Percentiles rank a stretch among this genome's conserved stretches.
phyloP scores from a whole-genome alignment of 1,284 basidiomycete species.

The Entoloma clypeatum region DNA sequence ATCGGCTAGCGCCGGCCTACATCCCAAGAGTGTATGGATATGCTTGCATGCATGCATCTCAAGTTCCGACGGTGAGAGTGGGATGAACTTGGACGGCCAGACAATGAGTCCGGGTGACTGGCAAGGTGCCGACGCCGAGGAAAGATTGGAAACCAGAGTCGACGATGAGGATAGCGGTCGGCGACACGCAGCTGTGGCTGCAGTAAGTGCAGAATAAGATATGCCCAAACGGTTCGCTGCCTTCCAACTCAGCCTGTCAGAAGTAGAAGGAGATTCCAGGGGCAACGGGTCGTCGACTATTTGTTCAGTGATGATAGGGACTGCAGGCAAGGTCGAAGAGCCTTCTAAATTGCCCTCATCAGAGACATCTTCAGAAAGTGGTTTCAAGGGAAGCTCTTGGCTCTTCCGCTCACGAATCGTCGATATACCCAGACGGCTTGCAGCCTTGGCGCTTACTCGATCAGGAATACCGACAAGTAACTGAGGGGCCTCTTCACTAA shows the following conservation, averaged over 20 bases:
- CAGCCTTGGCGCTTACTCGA: slow-evolving; percentile 22
- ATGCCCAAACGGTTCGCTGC: slow-evolving; percentile 44
- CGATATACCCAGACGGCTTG: slow-evolving; percentile 23
- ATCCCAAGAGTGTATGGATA: slow-evolving; percentile 58
- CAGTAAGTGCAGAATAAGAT: slow-evolving; percentile 32
- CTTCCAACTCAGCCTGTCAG: slow-evolving; percentile 35
- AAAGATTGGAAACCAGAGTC: slow-evolving; percentile 16
- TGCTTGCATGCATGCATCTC: slow-evolving; percentile 69
- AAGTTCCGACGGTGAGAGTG: slow-evolving; percentile 52
- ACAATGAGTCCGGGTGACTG: slow-evolving; percentile 53
- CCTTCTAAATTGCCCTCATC: too few relatives aligned
- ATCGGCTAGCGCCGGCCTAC: slow-evolving; percentile 52
- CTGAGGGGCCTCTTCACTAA: slow-evolving; percentile 17
- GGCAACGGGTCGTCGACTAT: slow-evolving; percentile 4
- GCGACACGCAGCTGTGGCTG: slow-evolving; percentile 26
- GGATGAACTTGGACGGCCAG: slow-evolving; percentile 54
- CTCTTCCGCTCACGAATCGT: slow-evolving; percentile 6
- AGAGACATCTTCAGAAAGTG: not conserved
- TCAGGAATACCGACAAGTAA: slow-evolving; percentile 12
- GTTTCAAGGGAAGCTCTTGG: not conserved
- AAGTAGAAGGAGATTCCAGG: slow-evolving; percentile 1
- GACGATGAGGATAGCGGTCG: slow-evolving; percentile 22
- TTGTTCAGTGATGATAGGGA: slow-evolving; percentile 1
- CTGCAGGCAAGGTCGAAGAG: too few relatives aligned
- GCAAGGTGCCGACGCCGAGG: slow-evolving; percentile 14